phyloP scores from a whole-genome alignment of 1,139 yeast species.

The Kurtzmaniella natalensis region DNA sequence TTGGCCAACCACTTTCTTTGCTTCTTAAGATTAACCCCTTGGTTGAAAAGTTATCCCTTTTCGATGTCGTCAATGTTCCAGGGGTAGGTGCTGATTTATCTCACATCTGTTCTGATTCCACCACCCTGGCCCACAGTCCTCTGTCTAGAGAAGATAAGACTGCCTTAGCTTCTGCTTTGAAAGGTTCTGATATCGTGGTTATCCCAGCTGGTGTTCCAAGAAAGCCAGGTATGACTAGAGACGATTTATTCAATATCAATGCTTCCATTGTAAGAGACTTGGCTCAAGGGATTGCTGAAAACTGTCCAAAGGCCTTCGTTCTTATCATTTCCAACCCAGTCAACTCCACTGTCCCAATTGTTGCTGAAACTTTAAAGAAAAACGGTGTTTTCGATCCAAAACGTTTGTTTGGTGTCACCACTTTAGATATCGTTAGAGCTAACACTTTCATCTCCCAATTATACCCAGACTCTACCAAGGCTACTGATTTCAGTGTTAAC shows the following conservation, averaged over 20 bases:
- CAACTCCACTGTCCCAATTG: slow-evolving; percentile 72
- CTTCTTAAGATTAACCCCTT: slow-evolving; percentile 55
- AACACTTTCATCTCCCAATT: slow-evolving; percentile 57
- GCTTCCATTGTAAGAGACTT: slow-evolving; percentile 63
- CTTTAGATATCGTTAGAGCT: slow-evolving; percentile 66
- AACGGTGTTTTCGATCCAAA: slow-evolving; percentile 60
- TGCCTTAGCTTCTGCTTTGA: slow-evolving; percentile 48
- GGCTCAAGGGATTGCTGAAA: slow-evolving; percentile 53
- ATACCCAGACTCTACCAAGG: slow-evolving; percentile 29
- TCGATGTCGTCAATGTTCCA: slow-evolving; percentile 61
- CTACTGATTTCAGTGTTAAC: slow-evolving; percentile 46
- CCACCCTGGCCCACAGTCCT: slow-evolving; percentile 55
- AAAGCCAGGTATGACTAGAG: slow-evolving; percentile 79
- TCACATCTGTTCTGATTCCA: slow-evolving; percentile 62
- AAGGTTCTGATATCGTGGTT: slow-evolving; percentile 54
- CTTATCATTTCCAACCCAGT: slow-evolving; percentile 74
- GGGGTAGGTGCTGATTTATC: slow-evolving; percentile 76
- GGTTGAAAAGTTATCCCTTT: slow-evolving; percentile 54
- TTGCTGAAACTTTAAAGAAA: slow-evolving; percentile 62
- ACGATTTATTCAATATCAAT: slow-evolving; percentile 69
- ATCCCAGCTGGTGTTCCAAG: slow-evolving; percentile 85
- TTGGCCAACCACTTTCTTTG: slow-evolving; percentile 72
- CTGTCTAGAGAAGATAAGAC: slow-evolving; percentile 42
- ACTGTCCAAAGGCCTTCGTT: slow-evolving; percentile 59
- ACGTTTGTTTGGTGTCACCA: slow-evolving; percentile 69